Evolutionary conservation across 495 filamentous ascomycete genomes (phyloP), one percentile per base, ranked within the genome.

Genomic region (Penicillium nucicola): DNA sequence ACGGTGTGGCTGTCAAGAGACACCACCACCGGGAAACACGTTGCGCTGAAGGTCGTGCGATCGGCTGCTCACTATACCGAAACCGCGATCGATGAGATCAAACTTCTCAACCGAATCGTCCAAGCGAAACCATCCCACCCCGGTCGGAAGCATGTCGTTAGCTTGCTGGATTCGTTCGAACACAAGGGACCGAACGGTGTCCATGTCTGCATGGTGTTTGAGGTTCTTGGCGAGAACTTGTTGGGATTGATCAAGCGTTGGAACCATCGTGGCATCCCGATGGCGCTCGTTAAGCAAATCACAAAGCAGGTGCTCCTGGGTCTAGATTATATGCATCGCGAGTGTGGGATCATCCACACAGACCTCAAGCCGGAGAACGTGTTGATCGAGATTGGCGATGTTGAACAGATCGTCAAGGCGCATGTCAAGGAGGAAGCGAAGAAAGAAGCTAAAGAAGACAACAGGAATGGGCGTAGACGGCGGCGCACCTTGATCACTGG

Each of bases 121-220:
- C 83, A 92, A 59, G 93, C 95, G 30, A 97, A 97, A 51, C 90
- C 88, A 3, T 81, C 87, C 42, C 93, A 98, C 66, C 95, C 93
- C 7, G 93, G 93, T 53, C 85, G 90, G 56, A 86, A 87, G 60
- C 91, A 97, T 62, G 92, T 97, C 44, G 93, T 98, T 56, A 95
- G 91, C 66, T 77, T 98, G 15, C 76, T 97, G 50, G 93, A 98
- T 68, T 95, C 89, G 3, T 98, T 98, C 64, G 95, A 96, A 58
- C 93, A 97, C 70, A 95, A 95, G 69, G 93, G 93, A 5, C 93
- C 92, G 12, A 92, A 98, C 67, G 93, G 93, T 33, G 84, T 89
- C 25, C 93, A 98, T 62, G 91, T 97, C 41, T 98, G 93, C 77
- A 98, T 98, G 92, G 93, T 98, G 5, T 98, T 98, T 58, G 93